Base-by-base conservation (phyloP, 805 yeast genomes). In the Pichia phayaonensis region DNA sequence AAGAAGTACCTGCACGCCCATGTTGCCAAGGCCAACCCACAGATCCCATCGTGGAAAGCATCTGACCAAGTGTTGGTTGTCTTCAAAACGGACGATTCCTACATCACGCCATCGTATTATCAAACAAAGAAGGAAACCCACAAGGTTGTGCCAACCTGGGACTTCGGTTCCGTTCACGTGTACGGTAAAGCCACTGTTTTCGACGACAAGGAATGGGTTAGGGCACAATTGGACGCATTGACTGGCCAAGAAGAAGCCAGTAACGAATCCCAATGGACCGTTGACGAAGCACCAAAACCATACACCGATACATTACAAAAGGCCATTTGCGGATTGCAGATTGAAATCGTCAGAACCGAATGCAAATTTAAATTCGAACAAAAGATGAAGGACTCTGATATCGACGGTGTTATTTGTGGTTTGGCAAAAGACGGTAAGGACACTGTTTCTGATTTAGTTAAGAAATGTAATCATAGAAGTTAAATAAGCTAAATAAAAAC, bases 121-220 rank as follows among this genome's bases (percentile, higher is more conserved):
- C 76, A 79, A 8, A 69, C 73, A 21, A 81, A 82, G 65, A 65
- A 72, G 44, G 71, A 70, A 45, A 77, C 83, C 31, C 83, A 79
- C 54, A 81, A 80, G 59, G 72, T 71, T 41, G 87, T 81, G n/a
- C 86, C 87, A 18, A 82, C 87, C 1, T 83, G 86, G 86, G 82
- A 79, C 61, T 81, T 75, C 63, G 79, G 77, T 2, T 65, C 77
- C 4, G 80, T 76, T 31, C 86, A 83, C 58, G 68, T 75, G 42
- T 68, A 75, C 50, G 87, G 87, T 4, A 72, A 62, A 27, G 72
- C 83, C 11, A 67, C 53, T 24, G 53, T 74, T 24, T 60, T 77
- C 16, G 61, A 71, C 21, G 79, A 75, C 47, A 75, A 74, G 46
- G 74, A 68, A 18, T 78, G 75, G 67, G 70, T 81, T 11, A 56